Percentiles rank a stretch among this genome's conserved stretches.
Conservation (phyloP, 257 asterid genomes). For the Oldenlandia corymbosa region DNA sequence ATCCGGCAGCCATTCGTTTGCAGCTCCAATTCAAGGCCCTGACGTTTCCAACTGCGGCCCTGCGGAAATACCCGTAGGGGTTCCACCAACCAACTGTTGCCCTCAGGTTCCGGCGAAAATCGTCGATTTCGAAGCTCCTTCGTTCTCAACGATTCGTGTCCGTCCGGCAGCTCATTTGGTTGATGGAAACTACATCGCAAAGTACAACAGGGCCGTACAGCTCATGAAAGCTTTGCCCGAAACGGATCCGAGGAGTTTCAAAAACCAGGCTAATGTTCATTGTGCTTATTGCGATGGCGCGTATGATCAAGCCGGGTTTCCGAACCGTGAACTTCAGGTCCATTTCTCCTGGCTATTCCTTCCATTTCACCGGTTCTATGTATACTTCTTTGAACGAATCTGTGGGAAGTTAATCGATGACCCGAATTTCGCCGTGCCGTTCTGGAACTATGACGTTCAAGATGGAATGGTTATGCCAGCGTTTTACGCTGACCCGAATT, state of each 20-base stretch:
- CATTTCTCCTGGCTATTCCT: conserved; percentile 72
- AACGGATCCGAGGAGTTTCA: conserved; percentile 75
- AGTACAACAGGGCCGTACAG: conserved; percentile 48
- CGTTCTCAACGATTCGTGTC: conserved; percentile 34
- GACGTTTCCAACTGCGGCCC: conserved; percentile 74
- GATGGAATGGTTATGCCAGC: conserved; percentile 57
- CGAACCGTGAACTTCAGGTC: conserved; percentile 61
- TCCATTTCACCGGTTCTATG: conserved; percentile 64
- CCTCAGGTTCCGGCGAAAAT: conserved; percentile 40
- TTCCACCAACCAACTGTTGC: conserved; percentile 58
- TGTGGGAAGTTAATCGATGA: conserved; percentile 55
- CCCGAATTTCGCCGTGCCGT: conserved; percentile 66
- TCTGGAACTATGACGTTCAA: conserved; percentile 74
- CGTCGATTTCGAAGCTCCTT: conserved; percentile 46
- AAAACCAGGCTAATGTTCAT: conserved; percentile 69
- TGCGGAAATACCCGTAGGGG: conserved; percentile 52
- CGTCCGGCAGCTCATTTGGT: conserved; percentile 76
- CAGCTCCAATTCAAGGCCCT: conserved; percentile 59
- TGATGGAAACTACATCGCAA: conserved; percentile 38
- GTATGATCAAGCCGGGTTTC: conserved; percentile 68
- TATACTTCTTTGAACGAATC: conserved; percentile 67
- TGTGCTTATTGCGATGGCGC: conserved; percentile 91
- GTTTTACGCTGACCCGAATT: conserved; percentile 36
- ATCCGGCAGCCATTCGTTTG: conserved; percentile 41
- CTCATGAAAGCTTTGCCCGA: conserved; percentile 78